Base-by-base conservation (phyloP, 2,329 filamentous ascomycete genomes). In the Colletotrichum gigasporum region DNA sequence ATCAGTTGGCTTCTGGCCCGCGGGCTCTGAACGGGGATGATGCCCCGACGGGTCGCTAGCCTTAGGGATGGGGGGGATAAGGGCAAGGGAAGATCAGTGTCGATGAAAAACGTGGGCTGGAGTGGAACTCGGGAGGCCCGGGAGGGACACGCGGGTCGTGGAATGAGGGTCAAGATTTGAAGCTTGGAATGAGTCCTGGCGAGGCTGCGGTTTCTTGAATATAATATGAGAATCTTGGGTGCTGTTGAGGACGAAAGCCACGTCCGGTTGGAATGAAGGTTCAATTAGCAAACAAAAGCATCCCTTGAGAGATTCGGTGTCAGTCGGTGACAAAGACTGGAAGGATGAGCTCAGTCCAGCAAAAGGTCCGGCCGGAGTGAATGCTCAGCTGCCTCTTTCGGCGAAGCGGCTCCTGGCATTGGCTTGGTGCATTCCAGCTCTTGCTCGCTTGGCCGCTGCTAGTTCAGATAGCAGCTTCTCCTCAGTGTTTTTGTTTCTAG, bases 341-440 rank as follows among this genome's bases (percentile, higher is more conserved):
- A 48, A 16, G 39, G 18, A 58, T 50, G 34, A 58, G 22, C 59
- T 44, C 41, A 53, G 47, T 52, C 55, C 39, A 48, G 5, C 32
- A 48, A 64, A 52, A 59, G 54, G 22, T 24, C 37, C 32, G 37
- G 14, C 35, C 30, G 10, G 10, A 28, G 28, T 22, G 32, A 60
- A 44, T 47, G 45, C 41, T 14, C 18, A 64, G 61, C 61, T 64
- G 61, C 61, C 61, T 61, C 48, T 64, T 64, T 53, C 41, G 61
- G 61, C 32, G 56, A 61, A 61, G 61, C 56, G 61, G 61, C 47
- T 32, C n/a, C 18, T 34, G 34, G 51, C 20, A 48, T 30, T 35
- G 22, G 12, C 59, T 11, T 63, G 45, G 45, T 30, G 35, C 42
- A 41, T 56, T 6, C 44, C 10, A n/a, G 35, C n/a, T 30, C 26